phyloP scores from a whole-genome alignment of 345 rosid species.

The Aquilaria sinensis region DNA sequence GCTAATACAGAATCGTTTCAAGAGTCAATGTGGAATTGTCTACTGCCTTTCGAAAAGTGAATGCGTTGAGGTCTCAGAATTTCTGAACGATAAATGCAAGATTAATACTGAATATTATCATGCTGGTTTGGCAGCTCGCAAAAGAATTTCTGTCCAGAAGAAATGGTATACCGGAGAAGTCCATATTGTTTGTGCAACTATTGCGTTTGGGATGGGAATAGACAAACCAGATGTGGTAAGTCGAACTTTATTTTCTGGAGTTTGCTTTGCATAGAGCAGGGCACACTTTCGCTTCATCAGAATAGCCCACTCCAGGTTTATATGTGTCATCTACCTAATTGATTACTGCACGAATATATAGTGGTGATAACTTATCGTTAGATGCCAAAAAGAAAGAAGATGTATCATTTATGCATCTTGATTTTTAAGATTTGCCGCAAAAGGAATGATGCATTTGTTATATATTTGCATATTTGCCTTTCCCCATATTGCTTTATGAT shows the following conservation, averaged over 20 bases:
- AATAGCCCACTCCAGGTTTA: neutral
- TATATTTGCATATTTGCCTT: neutral
- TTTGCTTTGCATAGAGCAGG: conserved; percentile 1
- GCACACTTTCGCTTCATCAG: conserved; percentile 3
- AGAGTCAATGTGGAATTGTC: conserved; percentile 71
- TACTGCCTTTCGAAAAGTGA: conserved; percentile 89
- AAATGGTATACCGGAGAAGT: conserved; percentile 85
- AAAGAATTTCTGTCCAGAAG: conserved; percentile 70
- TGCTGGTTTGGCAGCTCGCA: conserved; percentile 70
- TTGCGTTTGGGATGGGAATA: conserved; percentile 98
- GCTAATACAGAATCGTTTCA: conserved; percentile 56
- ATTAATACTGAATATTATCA: conserved; percentile 71
- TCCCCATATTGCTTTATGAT: neutral
- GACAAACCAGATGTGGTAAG: conserved; percentile 94
- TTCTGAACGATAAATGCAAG: conserved; percentile 66
- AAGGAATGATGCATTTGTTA: neutral
- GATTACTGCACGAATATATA: neutral
- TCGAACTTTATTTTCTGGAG: conserved; percentile 2
- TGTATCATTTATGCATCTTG: neutral
- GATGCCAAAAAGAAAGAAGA: neutral
- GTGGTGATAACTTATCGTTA: neutral
- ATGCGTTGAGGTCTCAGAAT: conserved; percentile 68
- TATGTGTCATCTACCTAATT: neutral
- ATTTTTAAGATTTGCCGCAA: conserved; percentile 1
- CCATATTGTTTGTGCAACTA: conserved; percentile 81